These are phyloP conservation scores for Botrytis aclada DNA, from an alignment of 2,329 filamentous ascomycete species.

Conservation along the genomic window DNA sequence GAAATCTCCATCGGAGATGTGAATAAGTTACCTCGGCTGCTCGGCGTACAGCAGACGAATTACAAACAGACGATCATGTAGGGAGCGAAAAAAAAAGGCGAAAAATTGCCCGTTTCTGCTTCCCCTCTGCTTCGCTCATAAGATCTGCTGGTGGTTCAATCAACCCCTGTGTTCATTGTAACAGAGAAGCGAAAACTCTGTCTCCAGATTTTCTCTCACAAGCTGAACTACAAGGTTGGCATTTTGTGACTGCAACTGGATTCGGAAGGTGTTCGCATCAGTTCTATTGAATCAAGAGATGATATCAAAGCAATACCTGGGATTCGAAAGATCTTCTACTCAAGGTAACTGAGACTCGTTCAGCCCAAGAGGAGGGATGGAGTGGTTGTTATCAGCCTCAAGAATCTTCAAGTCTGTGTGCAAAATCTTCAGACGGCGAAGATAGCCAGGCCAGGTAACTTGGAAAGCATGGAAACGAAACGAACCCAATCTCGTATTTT, in stretches of 20 bases:
- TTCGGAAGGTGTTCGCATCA: neutral
- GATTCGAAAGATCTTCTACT: neutral
- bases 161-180: neutral
- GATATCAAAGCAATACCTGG: neutral
- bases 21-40: neutral
- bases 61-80: neutral
- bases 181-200: neutral
- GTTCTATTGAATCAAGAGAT: neutral
- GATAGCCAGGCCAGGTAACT: neutral
- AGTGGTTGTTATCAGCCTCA: neutral
- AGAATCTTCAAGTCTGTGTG: neutral
- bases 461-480: neutral
- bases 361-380: neutral
- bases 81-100: neutral
- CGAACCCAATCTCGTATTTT: neutral
- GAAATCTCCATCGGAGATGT: neutral
- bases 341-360: too few species aligned
- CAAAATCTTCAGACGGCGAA: neutral
- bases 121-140: neutral
- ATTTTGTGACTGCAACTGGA: neutral
- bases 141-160: neutral
- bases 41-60: neutral
- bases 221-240: neutral
- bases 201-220: slow-evolving; percentile 8
- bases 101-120: neutral